These are phyloP conservation scores for Epichloe amarillans DNA, from an alignment of 2,329 filamentous ascomycete genomes.

Conservation along the genomic window DNA sequence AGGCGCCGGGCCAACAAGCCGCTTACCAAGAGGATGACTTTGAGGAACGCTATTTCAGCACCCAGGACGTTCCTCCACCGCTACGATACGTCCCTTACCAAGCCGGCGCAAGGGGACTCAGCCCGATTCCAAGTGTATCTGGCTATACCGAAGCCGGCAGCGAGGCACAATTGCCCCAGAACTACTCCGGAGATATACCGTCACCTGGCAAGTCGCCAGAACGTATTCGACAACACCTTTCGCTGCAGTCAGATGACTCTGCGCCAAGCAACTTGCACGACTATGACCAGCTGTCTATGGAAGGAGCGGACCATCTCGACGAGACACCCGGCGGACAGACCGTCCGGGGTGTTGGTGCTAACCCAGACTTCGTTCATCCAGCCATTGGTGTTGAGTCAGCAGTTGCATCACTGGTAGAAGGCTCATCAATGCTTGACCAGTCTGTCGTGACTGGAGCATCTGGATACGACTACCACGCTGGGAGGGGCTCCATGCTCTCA, in stretches of 20 bases:
- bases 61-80: slow-evolving; percentile 50
- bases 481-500: slow-evolving; percentile 25
- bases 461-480: slow-evolving; percentile 30
- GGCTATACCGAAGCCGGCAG: slow-evolving; percentile 64
- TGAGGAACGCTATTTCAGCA: slow-evolving; percentile 37
- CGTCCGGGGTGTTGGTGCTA: slow-evolving; percentile 57
- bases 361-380: slow-evolving; percentile 63
- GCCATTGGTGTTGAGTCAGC: slow-evolving; percentile 70
- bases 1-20: slow-evolving; percentile 15
- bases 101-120: slow-evolving; percentile 58
- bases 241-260: slow-evolving; percentile 21
- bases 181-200: slow-evolving; percentile 43
- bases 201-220: slow-evolving; percentile 39
- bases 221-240: slow-evolving; percentile 20
- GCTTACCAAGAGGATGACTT: slow-evolving; percentile 29
- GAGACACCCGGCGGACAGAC: slow-evolving; percentile 52
- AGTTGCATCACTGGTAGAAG: slow-evolving; percentile 74
- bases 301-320: slow-evolving; percentile 47
- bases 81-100: slow-evolving; percentile 56
- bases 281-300: slow-evolving; percentile 37
- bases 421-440: slow-evolving; percentile 55
- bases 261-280: slow-evolving; percentile 31
- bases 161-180: slow-evolving; percentile 41
- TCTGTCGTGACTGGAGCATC: slow-evolving; percentile 56
- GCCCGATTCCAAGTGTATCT: slow-evolving; percentile 84